A percentile compares a stretch with the other conserved stretches of the same genome.
Conservation (phyloP, 2,329 filamentous ascomycete species). For the Trichoderma sp. region DNA sequence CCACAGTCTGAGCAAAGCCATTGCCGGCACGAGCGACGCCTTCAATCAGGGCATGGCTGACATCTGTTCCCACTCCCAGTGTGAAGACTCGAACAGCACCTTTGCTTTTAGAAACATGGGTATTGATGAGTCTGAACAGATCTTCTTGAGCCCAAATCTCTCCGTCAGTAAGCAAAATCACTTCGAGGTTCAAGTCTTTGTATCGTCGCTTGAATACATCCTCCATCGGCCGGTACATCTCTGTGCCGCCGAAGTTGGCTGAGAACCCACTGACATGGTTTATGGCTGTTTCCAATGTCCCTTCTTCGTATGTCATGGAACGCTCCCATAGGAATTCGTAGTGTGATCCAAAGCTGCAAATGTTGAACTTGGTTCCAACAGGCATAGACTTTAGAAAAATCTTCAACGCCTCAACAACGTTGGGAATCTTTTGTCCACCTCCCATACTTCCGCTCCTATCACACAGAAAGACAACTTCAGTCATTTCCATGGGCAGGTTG, state of each 20-base stretch:
- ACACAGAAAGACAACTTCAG: conserved; percentile 71
- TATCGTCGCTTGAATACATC: conserved; percentile 46
- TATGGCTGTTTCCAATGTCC: conserved; percentile 46
- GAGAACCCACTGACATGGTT: conserved; percentile 44
- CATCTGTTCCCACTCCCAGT: conserved; percentile 54
- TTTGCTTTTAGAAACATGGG: conserved; percentile 41
- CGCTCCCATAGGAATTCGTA: conserved; percentile 50
- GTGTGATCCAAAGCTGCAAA: conserved; percentile 63
- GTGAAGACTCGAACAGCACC: conserved; percentile 54
- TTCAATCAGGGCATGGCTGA: conserved; percentile 55
- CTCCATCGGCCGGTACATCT: conserved; percentile 51
- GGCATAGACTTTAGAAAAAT: conserved; percentile 68
- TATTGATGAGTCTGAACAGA: conserved; percentile 49
- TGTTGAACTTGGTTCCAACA: conserved; percentile 66
- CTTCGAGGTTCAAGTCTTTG: conserved; percentile 51
- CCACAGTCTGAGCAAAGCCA: conserved; percentile 64
- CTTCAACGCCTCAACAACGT: conserved; percentile 57
- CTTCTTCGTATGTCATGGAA: conserved; percentile 49
- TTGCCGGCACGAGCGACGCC: conserved; percentile 56
- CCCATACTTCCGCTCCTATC: conserved; percentile 71
- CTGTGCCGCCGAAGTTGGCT: conserved; percentile 55
- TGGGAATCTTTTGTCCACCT: conserved; percentile 47
- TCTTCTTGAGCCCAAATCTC: conserved; percentile 50
- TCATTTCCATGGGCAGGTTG: conserved; percentile 53
- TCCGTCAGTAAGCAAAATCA: conserved; percentile 60